Percentiles rank a stretch among this genome's conserved stretches.
phyloP scores from a whole-genome alignment of 2,329 filamentous ascomycete genomes.

The Neonectria hederae region DNA sequence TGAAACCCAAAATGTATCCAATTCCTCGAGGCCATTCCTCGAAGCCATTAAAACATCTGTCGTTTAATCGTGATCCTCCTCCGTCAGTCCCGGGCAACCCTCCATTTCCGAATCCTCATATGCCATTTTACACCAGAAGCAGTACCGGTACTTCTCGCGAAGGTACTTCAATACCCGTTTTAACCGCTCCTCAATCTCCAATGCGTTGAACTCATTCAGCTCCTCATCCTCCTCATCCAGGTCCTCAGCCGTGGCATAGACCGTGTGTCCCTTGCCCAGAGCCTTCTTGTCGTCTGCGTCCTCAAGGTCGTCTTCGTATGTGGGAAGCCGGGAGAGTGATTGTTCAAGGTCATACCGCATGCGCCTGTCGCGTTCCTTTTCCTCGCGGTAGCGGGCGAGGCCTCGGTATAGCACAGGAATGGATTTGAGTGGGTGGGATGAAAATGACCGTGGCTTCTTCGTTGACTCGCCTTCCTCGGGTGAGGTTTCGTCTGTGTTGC shows the following conservation, averaged over 20 bases:
- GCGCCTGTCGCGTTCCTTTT: constrained; percentile 72
- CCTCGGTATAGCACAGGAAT: constrained; percentile 85
- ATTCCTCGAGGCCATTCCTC: background rate
- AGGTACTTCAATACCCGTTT: constrained; percentile 73
- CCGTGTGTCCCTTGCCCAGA: constrained; percentile 65
- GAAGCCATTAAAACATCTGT: background rate
- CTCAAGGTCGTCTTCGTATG: constrained; percentile 74
- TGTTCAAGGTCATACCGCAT: constrained; percentile 74
- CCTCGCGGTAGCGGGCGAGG: constrained; percentile 74
- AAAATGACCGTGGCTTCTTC: constrained; percentile 50
- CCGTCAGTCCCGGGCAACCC: constrained; percentile 86
- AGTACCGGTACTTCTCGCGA: constrained; percentile 79
- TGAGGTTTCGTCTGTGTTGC: constrained; percentile 28
- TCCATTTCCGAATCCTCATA: constrained; percentile 82
- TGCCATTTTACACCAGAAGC: constrained; percentile 93
- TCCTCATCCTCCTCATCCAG: constrained; percentile 83
- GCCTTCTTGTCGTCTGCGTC: constrained; percentile 78
- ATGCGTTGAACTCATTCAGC: constrained; percentile 79
- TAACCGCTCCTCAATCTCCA: constrained; percentile 74
- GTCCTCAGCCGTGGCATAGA: constrained; percentile 71
- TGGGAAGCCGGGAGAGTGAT: constrained; percentile 69
- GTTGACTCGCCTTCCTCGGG: constrained; percentile 28
- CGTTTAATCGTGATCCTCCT: constrained; percentile 77
- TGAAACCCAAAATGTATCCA: background rate
- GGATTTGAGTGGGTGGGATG: constrained; percentile 65